Percentiles rank a stretch among this genome's conserved stretches.
These are phyloP conservation scores for Tricholoma hemisulphureum DNA, from an alignment of 768 basidiomycete genomes.

Conservation along the genomic window DNA sequence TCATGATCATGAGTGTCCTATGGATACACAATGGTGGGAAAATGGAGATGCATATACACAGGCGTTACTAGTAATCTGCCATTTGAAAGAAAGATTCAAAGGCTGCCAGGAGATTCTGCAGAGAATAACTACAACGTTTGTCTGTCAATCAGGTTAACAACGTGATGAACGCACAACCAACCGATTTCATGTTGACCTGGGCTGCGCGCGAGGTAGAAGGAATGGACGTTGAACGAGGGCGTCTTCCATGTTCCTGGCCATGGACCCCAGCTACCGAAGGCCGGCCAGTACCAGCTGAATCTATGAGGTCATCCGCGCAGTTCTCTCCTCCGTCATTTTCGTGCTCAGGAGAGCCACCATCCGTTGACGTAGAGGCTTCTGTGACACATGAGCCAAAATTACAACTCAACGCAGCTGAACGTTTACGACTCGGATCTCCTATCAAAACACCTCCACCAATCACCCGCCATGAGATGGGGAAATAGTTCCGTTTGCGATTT, in stretches of 20 bases:
- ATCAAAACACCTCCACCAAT: constrained; percentile 78
- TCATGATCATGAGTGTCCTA: not conserved
- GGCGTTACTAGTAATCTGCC: too few species aligned
- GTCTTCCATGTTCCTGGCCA: constrained; percentile 5
- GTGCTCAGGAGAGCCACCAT: not conserved
- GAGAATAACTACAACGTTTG: constrained; percentile 33
- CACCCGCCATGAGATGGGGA: constrained; percentile 72
- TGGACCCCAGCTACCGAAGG: not conserved
- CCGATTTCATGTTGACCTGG: constrained; percentile 14
- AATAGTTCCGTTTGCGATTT: constrained; percentile 47
- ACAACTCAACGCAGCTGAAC: not conserved
- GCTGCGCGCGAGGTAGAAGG: constrained; percentile 30
- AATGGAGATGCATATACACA: not conserved
- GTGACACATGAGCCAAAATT: too few species aligned
- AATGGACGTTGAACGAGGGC: constrained; percentile 36
- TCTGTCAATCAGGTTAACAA: not conserved
- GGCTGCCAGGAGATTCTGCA: constrained; percentile 41
- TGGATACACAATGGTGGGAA: not conserved
- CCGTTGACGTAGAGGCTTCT: not conserved
- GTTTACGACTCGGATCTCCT: constrained; percentile 33
- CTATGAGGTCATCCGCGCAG: not conserved
- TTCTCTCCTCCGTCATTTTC: not conserved
- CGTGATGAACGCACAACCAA: constrained; percentile 5
- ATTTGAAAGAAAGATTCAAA: constrained; percentile 20
- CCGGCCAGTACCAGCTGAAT: constrained; percentile 6